phyloP scores from a whole-genome alignment of 495 filamentous ascomycete species.

The Lasiosphaeria hispida region DNA sequence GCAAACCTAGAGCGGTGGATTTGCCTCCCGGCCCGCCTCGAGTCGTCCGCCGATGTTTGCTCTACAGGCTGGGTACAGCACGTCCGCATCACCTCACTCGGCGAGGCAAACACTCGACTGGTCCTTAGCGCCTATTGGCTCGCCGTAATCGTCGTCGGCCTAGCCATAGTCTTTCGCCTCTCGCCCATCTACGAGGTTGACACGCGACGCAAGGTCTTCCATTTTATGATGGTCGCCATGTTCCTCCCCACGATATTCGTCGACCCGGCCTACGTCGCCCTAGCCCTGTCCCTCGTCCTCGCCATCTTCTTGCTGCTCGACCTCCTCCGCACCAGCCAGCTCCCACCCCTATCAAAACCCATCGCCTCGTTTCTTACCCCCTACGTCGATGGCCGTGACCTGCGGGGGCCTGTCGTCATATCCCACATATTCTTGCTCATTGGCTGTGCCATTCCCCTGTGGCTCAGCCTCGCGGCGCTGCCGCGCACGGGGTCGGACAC shows the following conservation, averaged over 20 bases:
- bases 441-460: conserved; percentile 92
- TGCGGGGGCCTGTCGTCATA: conserved; percentile 90
- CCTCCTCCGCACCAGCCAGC: conserved; percentile 81
- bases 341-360: conserved; percentile 81
- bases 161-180: conserved; percentile 70
- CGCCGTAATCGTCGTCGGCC: conserved; percentile 62
- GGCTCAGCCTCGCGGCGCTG: conserved; percentile 75
- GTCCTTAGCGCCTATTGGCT: conserved; percentile 71
- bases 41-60: conserved; percentile 34
- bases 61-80: conserved; percentile 57
- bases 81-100: conserved; percentile 56
- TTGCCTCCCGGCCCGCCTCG: conserved; percentile 54
- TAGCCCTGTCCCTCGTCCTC: conserved; percentile 73
- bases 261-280: conserved; percentile 77
- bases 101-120: conserved; percentile 79
- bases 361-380: conserved; percentile 84
- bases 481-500: conserved; percentile 48
- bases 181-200: conserved; percentile 78
- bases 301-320: conserved; percentile 85
- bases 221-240: conserved; percentile 97
- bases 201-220: conserved; percentile 96
- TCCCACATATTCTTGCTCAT: conserved; percentile 94
- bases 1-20: conserved; percentile 74
- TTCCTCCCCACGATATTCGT: conserved; percentile 81
- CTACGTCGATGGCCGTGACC: conserved; percentile 91